Percentiles rank a stretch among this genome's conserved stretches.
Evolutionary conservation across 1,139 yeast species (phyloP).

Genomic region (Casaregolazyma lundiana): DNA sequence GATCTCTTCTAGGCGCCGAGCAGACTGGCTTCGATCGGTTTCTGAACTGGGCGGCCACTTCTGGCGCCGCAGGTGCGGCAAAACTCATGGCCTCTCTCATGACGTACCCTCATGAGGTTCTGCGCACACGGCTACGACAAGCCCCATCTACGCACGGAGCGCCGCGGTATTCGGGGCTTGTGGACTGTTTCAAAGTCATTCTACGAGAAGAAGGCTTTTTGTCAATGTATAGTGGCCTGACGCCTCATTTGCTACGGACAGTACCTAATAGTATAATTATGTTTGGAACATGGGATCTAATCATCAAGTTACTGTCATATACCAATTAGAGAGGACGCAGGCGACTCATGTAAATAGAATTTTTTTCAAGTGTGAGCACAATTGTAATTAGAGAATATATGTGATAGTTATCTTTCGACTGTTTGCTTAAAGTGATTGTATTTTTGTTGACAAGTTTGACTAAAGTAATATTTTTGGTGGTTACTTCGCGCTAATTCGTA

Average conservation of each 20-base stretch:
- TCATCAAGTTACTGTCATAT: conserved; percentile 50
- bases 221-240: conserved; percentile 95
- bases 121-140: conserved; percentile 91
- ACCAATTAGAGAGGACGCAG: neutral
- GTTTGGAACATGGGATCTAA: conserved; percentile 99
- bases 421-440: too few species aligned
- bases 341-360: neutral
- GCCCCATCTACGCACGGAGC: conserved; percentile 80
- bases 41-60: conserved; percentile 89
- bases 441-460: too few species aligned
- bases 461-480: too few species aligned
- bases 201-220: conserved; percentile 87
- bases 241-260: conserved; percentile 93
- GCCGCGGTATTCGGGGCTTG: conserved; percentile 82
- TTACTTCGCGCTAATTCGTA: too few species aligned
- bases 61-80: conserved; percentile 98
- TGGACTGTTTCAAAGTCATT: conserved; percentile 80
- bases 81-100: conserved; percentile 87
- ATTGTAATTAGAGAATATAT: too few species aligned
- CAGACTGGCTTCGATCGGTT: conserved; percentile 58
- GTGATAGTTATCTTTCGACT: too few species aligned
- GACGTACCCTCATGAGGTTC: conserved; percentile 97
- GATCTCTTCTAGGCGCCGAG: conserved; percentile 36
- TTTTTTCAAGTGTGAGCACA: too few species aligned
- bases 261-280: conserved; percentile 97